Evolutionary conservation across 2,329 filamentous ascomycete genomes (phyloP), one percentile per base, ranked within the genome.

Genomic region (Penicillium sp.): DNA sequence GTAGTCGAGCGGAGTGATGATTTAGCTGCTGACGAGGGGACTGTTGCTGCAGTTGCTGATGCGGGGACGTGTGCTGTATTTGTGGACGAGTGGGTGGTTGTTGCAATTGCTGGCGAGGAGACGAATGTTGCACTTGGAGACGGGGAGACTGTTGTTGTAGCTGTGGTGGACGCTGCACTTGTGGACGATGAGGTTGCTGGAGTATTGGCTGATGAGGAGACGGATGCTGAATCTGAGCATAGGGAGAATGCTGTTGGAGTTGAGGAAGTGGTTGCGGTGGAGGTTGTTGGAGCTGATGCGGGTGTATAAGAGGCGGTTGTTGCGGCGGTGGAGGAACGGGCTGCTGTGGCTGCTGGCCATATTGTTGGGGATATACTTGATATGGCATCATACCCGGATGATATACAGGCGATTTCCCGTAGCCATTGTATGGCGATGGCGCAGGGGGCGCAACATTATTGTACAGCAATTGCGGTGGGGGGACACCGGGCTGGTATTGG

Each of bases 401-500:
- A 45, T 62, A 65, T 12, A 51, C 43, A 30, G 52, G 45, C n/a
- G 57, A 51, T 37, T 65, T 65, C 41, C 55, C 54, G 56, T 65
- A 66, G 37, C 56, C 48, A 45, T 63, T 42, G 26, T 29, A 8
- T 22, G 45, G 40, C 27, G 49, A 59, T 42, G 56, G 52, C 42
- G 56, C 47, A 37, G 44, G 48, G 37, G 54, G 42, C 41, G 44
- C 48, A 34, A 52, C 54, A 56, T 61, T 61, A 45, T 58, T 59
- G 49, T 63, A 64, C 40, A 63, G 56, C 45, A 59, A 47, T 48
- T 61, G 54, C 47, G 56, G 55, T 46, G 56, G 54, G 36, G 60
- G 55, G n/a, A 56, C 48, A 34, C 50, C 48, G 27, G 44, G 53
- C 38, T 62, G 62, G 36, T 64, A 62, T 41, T 61, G 59, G 35